A percentile compares a stretch with the other conserved stretches of the same genome.
Evolutionary conservation across 2,329 filamentous ascomycete species (phyloP).

Genomic region (Diaporthe velutina): DNA sequence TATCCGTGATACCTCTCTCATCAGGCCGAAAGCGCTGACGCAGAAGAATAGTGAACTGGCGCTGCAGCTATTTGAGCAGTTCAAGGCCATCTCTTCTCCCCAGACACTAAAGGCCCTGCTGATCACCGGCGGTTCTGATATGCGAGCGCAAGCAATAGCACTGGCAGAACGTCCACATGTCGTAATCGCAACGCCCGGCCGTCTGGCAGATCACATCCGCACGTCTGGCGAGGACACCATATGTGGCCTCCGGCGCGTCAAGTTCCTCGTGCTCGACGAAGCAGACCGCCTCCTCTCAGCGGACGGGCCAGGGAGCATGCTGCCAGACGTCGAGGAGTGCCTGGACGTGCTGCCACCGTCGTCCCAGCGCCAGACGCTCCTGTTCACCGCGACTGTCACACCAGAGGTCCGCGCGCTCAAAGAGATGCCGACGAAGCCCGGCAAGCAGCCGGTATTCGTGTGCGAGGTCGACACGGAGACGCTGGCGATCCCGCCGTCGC

Average conservation of each 20-base stretch:
- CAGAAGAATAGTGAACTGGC: constrained; percentile 78
- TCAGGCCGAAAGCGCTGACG: neutral
- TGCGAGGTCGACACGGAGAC: constrained; percentile 86
- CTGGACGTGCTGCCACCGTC: constrained; percentile 84
- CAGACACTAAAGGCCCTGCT: constrained; percentile 89
- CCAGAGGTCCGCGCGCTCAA: constrained; percentile 91
- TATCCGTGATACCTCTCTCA: neutral
- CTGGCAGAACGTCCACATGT: constrained; percentile 87
- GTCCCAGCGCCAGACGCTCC: constrained; percentile 85
- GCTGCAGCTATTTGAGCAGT: constrained; percentile 95
- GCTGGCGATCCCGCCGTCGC: constrained; percentile 82
- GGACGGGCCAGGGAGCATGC: constrained; percentile 84
- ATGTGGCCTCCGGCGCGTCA: constrained; percentile 81
- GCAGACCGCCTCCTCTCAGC: constrained; percentile 88
- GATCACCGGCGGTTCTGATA: constrained; percentile 93
- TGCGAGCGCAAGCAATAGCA: constrained; percentile 89
- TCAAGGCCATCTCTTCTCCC: constrained; percentile 90
- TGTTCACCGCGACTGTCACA: constrained; percentile 97
- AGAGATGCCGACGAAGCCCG: constrained; percentile 76
- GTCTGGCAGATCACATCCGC: constrained; percentile 92
- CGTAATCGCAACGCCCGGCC: constrained; percentile 93
- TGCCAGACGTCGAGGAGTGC: constrained; percentile 93
- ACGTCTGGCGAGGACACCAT: constrained; percentile 93
- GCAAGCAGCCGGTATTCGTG: constrained; percentile 84
- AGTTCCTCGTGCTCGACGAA: constrained; percentile 94